phyloP scores from a whole-genome alignment of 768 basidiomycete genomes.

The Lactifluus subvellereus region DNA sequence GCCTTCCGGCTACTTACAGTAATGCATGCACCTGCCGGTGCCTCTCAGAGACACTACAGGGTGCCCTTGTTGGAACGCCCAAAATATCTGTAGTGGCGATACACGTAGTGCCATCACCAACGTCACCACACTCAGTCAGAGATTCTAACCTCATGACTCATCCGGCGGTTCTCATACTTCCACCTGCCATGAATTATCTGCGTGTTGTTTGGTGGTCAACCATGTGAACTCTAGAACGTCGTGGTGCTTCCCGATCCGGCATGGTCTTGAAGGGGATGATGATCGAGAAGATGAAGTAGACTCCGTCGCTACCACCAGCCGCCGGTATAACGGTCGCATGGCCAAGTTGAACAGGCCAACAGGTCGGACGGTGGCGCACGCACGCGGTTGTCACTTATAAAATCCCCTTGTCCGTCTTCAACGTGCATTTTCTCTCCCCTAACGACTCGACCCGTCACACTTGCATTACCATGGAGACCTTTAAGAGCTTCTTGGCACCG shows the following conservation, averaged over 20 bases:
- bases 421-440: background rate
- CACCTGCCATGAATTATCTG: conserved; percentile 4
- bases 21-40: too few relatives aligned
- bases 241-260: conserved; percentile 10
- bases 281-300: background rate
- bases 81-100: conserved; percentile 12
- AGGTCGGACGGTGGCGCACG: background rate
- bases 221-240: background rate
- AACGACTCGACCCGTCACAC: too few relatives aligned
- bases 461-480: conserved; percentile 49
- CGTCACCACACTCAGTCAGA: conserved; percentile 6
- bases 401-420: conserved; percentile 16
- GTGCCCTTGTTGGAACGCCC: conserved; percentile 1
- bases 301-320: background rate
- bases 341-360: background rate
- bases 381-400: too few relatives aligned
- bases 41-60: background rate
- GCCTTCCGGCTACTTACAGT: background rate
- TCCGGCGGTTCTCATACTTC: conserved; percentile 6
- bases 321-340: background rate
- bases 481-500: conserved; percentile 69
- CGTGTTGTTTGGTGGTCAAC: conserved; percentile 13
- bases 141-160: background rate
- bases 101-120: conserved; percentile 12
- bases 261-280: background rate